phyloP scores from a whole-genome alignment of 306 rosid genomes.

The Malus fusca region DNA sequence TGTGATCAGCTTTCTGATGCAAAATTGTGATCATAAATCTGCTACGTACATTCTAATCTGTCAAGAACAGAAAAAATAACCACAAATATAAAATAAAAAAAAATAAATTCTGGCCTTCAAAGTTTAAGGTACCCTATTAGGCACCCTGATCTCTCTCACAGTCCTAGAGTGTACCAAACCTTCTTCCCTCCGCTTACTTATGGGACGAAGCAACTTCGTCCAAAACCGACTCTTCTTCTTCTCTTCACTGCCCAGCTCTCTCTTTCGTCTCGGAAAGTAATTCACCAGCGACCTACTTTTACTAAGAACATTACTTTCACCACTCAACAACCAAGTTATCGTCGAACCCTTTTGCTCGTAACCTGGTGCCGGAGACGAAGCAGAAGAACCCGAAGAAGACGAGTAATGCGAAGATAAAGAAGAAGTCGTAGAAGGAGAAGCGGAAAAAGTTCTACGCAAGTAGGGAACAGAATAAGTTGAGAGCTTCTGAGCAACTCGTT shows the following conservation, averaged over 20 bases:
- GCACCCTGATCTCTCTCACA: slow-evolving; percentile 13
- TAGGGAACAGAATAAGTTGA: background rate
- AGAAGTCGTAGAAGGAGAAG: slow-evolving; percentile 28
- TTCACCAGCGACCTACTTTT: slow-evolving; percentile 53
- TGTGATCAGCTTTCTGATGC: background rate
- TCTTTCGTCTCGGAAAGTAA: slow-evolving; percentile 20
- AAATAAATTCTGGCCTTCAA: background rate
- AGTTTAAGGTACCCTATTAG: background rate
- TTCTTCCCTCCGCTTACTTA: slow-evolving; percentile 26
- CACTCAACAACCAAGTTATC: slow-evolving; percentile 13
- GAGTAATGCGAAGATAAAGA: slow-evolving; percentile 48
- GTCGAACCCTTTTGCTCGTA: slow-evolving; percentile 5
- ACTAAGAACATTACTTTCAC: slow-evolving; percentile 24
- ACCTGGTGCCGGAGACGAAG: slow-evolving; percentile 38
- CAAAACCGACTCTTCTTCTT: slow-evolving; percentile 48
- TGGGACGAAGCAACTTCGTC: slow-evolving; percentile 52
- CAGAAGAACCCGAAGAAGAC: slow-evolving; percentile 41
- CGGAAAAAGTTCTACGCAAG: background rate
- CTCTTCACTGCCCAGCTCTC: background rate
- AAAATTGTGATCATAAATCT: background rate
- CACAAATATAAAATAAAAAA: background rate
- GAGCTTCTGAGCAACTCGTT: background rate
- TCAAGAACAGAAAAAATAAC: background rate
- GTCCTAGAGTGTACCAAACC: slow-evolving; percentile 34
- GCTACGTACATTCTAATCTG: background rate